These are phyloP conservation scores for Lathyrus tuberosus DNA, from an alignment of 306 rosid genomes.

Conservation along the genomic window DNA sequence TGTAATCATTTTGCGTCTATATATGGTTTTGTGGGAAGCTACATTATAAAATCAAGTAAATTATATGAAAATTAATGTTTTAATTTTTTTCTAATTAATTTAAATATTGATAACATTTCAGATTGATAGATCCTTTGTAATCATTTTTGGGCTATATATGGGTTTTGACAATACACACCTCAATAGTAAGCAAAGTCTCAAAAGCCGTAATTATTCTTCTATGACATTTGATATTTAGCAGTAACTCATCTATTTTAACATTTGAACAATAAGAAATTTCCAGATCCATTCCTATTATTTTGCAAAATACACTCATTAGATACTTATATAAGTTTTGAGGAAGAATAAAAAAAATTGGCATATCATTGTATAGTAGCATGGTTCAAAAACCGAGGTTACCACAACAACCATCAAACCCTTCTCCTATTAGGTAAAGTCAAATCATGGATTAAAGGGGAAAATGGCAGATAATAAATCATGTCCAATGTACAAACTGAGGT, in stretches of 20 bases:
- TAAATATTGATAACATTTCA: too few species aligned
- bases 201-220: conserved; percentile 12
- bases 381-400: too few species aligned
- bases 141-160: too few species aligned
- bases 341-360: not conserved
- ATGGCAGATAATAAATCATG: not conserved
- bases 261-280: not conserved
- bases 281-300: conserved; percentile 25
- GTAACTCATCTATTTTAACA: conserved; percentile 8
- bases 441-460: not conserved
- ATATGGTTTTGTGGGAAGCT: too few species aligned
- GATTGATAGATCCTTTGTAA: too few species aligned
- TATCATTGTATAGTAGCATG: not conserved
- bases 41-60: too few species aligned
- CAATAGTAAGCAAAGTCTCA: conserved; percentile 26
- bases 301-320: conserved; percentile 5
- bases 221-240: conserved; percentile 30
- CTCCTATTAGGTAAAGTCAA: not conserved
- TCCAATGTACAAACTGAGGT: too few species aligned
- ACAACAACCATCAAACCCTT: not conserved
- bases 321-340: not conserved
- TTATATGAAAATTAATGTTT: too few species aligned
- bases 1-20: too few species aligned
- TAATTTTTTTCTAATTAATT: too few species aligned
- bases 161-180: not conserved